These are phyloP conservation scores for Yamadazyma diospyri DNA, from an alignment of 1,139 yeast species.

Conservation along the genomic window DNA sequence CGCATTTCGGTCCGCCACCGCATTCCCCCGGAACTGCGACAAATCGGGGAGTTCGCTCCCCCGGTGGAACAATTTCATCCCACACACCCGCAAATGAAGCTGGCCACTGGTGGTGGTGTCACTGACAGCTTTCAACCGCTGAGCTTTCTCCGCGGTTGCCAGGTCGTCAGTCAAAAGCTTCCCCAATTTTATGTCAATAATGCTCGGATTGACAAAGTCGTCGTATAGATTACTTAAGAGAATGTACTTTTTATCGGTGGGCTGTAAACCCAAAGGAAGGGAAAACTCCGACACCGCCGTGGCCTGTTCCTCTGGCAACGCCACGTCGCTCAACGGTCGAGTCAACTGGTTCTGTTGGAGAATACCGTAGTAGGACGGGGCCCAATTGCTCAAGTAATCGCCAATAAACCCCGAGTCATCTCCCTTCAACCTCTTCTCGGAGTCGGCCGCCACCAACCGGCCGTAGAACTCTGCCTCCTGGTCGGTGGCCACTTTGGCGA, in stretches of 20 bases:
- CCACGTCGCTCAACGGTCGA: slow-evolving; percentile 1
- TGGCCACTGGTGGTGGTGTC: slow-evolving; percentile 75
- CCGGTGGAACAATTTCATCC: slow-evolving; percentile 62
- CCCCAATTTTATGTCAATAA: slow-evolving; percentile 85
- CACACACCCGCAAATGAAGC: slow-evolving; percentile 75
- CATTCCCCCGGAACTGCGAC: slow-evolving; percentile 11
- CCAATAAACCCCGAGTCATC: slow-evolving; percentile 21
- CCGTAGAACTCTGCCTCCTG: slow-evolving; percentile 75
- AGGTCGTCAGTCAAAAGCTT: slow-evolving; percentile 59
- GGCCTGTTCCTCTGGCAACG: slow-evolving; percentile 6
- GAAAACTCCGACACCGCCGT: slow-evolving; percentile 6
- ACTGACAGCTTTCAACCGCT: slow-evolving; percentile 62
- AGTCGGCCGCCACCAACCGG: slow-evolving; percentile 17
- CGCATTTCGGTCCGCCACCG: background rate
- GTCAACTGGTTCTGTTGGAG: slow-evolving; percentile 28
- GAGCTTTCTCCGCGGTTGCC: slow-evolving; percentile 55
- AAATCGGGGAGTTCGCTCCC: slow-evolving; percentile 11
- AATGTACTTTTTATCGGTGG: slow-evolving; percentile 33
- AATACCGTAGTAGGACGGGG: slow-evolving; percentile 40
- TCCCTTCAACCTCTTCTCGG: slow-evolving; percentile 3
- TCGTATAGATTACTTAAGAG: slow-evolving; percentile 71
- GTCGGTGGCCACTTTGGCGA: slow-evolving; percentile 62
- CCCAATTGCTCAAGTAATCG: slow-evolving; percentile 50
- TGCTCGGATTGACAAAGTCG: slow-evolving; percentile 64
- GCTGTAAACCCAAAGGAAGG: slow-evolving; percentile 4